Base-by-base conservation (phyloP, 2,329 filamentous ascomycete species). In the Pestalotiopsis sp. region DNA sequence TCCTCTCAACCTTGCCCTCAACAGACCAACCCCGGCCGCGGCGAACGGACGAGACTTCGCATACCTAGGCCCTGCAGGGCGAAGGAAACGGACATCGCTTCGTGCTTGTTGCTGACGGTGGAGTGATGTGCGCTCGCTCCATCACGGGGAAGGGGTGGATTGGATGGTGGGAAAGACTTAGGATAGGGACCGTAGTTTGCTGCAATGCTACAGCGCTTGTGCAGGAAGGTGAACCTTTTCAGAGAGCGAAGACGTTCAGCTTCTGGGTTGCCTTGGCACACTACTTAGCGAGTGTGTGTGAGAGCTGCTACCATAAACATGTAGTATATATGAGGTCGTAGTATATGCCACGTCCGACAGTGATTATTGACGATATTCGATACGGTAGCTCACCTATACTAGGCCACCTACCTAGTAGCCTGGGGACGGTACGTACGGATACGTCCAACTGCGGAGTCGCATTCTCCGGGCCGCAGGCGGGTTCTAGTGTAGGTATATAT, bases 1-100 rank as follows among this genome's bases (percentile, higher is more conserved):
- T 36, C 31, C 31, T 36, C 31, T 36, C 31, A 36, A 36, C 31
- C 17, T 52, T 52, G 7, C 45, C 20, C 45, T 52, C 20, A 17
- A 9, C 17, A 9, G 45, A n/a, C 45, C n/a, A 17, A 17, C 45
- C 14, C 14, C 45, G 45, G 41, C n/a, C 45, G 45, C 45, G 45
- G 45, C 45, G 14, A 20, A 52, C 45, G 14, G 45, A 52, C 45
- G 45, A 59, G 57, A 59, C 23, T 59, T 59, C 12, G 61, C 41
- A 64, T 38, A 36, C 31, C 31, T 36, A 70, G 72, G 71, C 70
- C 74, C 74, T 77, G 75, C 76, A 76, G 71, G 72, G 69, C 71
- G 75, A 72, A 75, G 70, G 72, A 78, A 74, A 72, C 67, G 73
- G 74, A 75, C 76, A 69, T 69, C 67, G 65, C 36, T 66, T 67